Evolutionary conservation across 495 filamentous ascomycete genomes (phyloP).

Genomic region (Gamarada debralockiae): DNA sequence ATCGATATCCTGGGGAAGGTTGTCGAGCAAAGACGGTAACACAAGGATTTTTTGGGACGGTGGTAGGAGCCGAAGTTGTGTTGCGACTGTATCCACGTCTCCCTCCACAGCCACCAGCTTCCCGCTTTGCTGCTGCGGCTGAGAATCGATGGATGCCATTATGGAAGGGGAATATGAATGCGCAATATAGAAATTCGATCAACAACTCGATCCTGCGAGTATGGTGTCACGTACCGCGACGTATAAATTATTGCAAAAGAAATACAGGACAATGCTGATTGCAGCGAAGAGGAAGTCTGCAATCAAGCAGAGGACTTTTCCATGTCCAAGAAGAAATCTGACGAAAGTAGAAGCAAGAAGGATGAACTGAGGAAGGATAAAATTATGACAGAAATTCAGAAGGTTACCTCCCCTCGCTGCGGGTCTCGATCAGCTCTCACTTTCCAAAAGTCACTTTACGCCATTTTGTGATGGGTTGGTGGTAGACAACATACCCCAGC

Average conservation of each 20-base stretch:
- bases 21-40: slow-evolving; percentile 39
- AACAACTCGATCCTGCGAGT: slow-evolving; percentile 11
- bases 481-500: too few species aligned
- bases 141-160: background rate
- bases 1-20: slow-evolving; percentile 19
- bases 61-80: slow-evolving; percentile 47
- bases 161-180: background rate
- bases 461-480: background rate
- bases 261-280: background rate
- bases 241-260: background rate
- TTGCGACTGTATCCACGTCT: slow-evolving; percentile 39
- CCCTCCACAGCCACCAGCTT: slow-evolving; percentile 51
- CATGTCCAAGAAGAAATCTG: background rate
- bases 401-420: background rate
- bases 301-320: background rate
- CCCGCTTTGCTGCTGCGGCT: slow-evolving; percentile 23
- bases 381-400: background rate
- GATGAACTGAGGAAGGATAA: background rate
- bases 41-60: slow-evolving; percentile 43
- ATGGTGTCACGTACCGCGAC: background rate
- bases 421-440: background rate
- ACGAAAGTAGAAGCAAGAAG: background rate
- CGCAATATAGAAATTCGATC: background rate
- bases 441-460: background rate
- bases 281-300: background rate